Evolutionary conservation across 225 moss, liverwort and hornwort genomes (phyloP).

Genomic region (Pseudoscleropodium purum): DNA sequence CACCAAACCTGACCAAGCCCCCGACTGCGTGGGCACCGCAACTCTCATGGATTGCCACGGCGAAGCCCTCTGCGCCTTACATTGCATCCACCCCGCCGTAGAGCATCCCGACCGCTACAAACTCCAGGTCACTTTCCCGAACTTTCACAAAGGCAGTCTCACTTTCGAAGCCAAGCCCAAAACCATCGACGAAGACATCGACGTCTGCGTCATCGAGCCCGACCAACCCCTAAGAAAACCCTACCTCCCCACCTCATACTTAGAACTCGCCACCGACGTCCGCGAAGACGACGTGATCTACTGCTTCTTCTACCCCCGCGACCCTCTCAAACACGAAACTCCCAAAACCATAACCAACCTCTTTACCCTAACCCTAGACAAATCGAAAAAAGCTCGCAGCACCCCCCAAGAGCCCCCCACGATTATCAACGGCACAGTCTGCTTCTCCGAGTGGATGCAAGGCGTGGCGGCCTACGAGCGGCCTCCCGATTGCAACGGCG

Average conservation of each 20-base stretch:
- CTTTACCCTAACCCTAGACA: background rate
- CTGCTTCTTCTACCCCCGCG: slow-evolving; percentile 40
- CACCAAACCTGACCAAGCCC: slow-evolving; percentile 4
- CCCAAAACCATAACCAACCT: slow-evolving; percentile 10
- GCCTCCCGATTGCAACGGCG: slow-evolving; percentile 36
- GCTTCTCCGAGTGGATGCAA: slow-evolving; percentile 58
- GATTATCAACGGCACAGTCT: slow-evolving; percentile 23
- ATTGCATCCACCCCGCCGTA: slow-evolving; percentile 34
- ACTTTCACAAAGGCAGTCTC: slow-evolving; percentile 22
- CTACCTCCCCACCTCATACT: slow-evolving; percentile 18
- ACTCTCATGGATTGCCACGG: slow-evolving; percentile 45
- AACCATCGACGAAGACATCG: slow-evolving; percentile 24
- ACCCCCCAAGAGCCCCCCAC: background rate
- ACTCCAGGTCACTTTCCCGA: slow-evolving; percentile 29
- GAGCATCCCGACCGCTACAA: slow-evolving; percentile 27
- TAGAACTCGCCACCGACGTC: slow-evolving; percentile 46
- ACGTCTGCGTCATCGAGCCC: slow-evolving; percentile 45
- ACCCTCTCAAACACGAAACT: slow-evolving; percentile 33
- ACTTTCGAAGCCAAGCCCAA: slow-evolving; percentile 26
- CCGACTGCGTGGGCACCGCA: slow-evolving; percentile 28
- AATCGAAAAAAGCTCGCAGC: background rate
- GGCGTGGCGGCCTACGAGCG: slow-evolving; percentile 41
- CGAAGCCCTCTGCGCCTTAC: slow-evolving; percentile 33
- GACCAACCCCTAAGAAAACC: slow-evolving; percentile 15
- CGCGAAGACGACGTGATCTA: slow-evolving; percentile 36